A percentile compares a stretch with the other conserved stretches of the same genome.
Conservation (phyloP, 306 rosid genomes). For the Hippophae rhamnoides region DNA sequence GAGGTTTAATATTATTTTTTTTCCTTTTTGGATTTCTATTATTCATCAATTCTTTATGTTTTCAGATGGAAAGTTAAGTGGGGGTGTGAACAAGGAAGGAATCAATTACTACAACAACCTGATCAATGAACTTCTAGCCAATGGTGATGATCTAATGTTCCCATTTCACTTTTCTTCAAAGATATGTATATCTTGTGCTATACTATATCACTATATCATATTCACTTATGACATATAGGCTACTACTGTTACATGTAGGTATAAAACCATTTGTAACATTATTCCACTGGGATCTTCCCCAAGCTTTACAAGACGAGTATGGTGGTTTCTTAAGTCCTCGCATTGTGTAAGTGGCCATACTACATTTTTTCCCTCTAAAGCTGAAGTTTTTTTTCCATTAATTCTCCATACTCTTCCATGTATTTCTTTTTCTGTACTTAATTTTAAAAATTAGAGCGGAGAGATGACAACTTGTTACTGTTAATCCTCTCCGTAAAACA, state of each 20-base stretch:
- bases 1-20: not conserved
- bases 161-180: not conserved
- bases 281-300: slow-evolving; percentile 38
- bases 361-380: not conserved
- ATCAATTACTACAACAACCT: slow-evolving; percentile 32
- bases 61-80: slow-evolving; percentile 35
- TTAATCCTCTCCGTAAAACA: no score
- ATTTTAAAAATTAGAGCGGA: no score
- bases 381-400: not conserved
- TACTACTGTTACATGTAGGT: slow-evolving; percentile 5
- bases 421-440: no score
- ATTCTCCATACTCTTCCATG: not conserved
- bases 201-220: not conserved
- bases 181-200: not conserved
- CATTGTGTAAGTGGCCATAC: slow-evolving; percentile 22
- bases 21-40: not conserved
- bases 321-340: slow-evolving; percentile 28
- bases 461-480: no score
- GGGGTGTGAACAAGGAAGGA: slow-evolving; percentile 38
- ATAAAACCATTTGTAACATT: slow-evolving; percentile 25
- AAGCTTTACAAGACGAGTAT: slow-evolving; percentile 24
- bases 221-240: not conserved
- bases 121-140: slow-evolving; percentile 23
- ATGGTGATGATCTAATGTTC: slow-evolving; percentile 4
- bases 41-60: not conserved